Conservation (phyloP, 2,329 filamentous ascomycete genomes). For the Colletotrichum sp. region DNA sequence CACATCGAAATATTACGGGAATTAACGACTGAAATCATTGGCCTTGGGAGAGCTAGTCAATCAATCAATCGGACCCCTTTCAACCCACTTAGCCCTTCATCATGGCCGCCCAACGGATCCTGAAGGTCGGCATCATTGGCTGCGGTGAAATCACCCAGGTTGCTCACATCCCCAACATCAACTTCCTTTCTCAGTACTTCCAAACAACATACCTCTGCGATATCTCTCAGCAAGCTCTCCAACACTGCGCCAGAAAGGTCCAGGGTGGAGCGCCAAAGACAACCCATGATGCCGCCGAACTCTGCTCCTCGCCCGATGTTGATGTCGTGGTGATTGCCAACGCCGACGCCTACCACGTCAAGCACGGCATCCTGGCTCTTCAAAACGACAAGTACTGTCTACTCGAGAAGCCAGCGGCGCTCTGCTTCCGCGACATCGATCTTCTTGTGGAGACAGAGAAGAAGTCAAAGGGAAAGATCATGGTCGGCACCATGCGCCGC, state of each 20-base stretch:
- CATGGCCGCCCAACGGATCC: constrained; percentile 5
- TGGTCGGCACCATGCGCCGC: constrained; percentile 68
- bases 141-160: constrained; percentile 57
- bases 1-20: background rate
- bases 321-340: constrained; percentile 61
- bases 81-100: background rate
- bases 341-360: constrained; percentile 59
- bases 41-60: background rate
- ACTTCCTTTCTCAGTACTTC: constrained; percentile 48
- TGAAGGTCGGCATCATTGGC: constrained; percentile 48
- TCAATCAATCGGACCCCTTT: background rate
- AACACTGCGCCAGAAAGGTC: constrained; percentile 29
- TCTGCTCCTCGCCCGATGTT: constrained; percentile 47
- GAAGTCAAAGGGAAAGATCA: constrained; percentile 46
- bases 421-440: constrained; percentile 51
- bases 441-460: constrained; percentile 55
- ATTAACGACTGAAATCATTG: background rate
- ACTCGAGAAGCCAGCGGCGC: constrained; percentile 63
- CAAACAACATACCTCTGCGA: constrained; percentile 56
- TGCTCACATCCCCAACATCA: constrained; percentile 57
- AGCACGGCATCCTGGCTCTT: constrained; percentile 56
- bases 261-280: constrained; percentile 26
- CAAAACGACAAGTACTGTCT: constrained; percentile 60
- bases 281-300: constrained; percentile 42
- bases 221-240: constrained; percentile 41